Conservation (phyloP, 2,329 filamentous ascomycete genomes). For the Aspergillus flavus region DNA sequence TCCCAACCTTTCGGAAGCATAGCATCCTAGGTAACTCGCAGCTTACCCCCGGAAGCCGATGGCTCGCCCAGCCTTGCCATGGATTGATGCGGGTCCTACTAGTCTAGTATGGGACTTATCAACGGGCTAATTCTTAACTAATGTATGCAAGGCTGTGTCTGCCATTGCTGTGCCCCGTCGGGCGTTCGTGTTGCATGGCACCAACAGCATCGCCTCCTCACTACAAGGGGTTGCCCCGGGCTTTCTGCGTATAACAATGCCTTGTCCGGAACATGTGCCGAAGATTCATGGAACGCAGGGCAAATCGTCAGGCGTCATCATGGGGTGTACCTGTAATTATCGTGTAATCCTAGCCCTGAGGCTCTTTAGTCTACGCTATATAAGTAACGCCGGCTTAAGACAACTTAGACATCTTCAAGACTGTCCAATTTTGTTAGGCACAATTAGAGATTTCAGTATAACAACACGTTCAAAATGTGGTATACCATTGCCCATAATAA, state of each 20-base stretch:
- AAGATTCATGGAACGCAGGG: background rate
- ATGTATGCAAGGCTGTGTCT: background rate
- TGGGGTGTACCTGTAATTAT: background rate
- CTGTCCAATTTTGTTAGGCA: background rate
- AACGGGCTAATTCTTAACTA: background rate
- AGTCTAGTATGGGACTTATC: background rate
- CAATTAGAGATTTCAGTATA: background rate
- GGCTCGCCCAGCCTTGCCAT: background rate
- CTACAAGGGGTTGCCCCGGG: background rate
- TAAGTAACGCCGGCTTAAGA: background rate
- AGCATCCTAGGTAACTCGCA: background rate
- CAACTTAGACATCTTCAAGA: background rate
- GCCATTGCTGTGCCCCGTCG: background rate
- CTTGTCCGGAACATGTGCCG: constrained; percentile 4
- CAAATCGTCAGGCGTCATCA: background rate
- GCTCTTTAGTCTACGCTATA: background rate
- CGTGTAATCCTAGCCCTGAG: background rate
- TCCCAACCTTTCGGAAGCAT: background rate
- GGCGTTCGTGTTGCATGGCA: background rate
- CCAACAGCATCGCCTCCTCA: background rate
- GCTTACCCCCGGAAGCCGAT: constrained; percentile 1
- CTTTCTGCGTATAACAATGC: background rate
- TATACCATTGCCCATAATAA: background rate
- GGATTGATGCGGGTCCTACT: background rate
- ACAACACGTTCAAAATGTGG: constrained; percentile 18